Evolutionary conservation across 2,329 filamentous ascomycete genomes (phyloP).

Genomic region (Rhynchosporium agropyri): DNA sequence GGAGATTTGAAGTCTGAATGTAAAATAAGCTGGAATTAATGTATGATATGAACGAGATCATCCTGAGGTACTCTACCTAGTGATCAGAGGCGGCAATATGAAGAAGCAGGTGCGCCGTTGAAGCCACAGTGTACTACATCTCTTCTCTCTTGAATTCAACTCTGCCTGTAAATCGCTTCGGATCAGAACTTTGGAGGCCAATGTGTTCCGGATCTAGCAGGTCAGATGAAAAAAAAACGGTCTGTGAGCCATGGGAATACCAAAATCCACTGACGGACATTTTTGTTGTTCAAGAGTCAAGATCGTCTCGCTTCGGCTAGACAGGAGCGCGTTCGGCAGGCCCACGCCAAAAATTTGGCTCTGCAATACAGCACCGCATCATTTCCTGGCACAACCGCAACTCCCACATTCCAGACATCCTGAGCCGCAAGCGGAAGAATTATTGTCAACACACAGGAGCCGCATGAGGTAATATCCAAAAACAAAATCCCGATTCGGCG

Average conservation of each 20-base stretch:
- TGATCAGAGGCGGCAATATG: not conserved
- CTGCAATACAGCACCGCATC: not conserved
- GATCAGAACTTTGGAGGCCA: too few species aligned
- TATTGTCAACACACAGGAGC: not conserved
- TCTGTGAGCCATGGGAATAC: not conserved
- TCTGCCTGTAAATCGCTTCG: too few species aligned
- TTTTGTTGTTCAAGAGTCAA: constrained; percentile 12
- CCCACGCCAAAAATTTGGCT: constrained; percentile 14
- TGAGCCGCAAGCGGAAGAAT: not conserved
- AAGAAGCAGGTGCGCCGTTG: not conserved
- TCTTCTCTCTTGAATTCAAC: too few species aligned
- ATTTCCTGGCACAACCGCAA: constrained; percentile 8
- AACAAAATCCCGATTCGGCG: not conserved
- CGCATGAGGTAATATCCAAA: not conserved
- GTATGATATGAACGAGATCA: constrained; percentile 1
- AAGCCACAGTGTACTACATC: too few species aligned
- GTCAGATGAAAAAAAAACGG: not conserved
- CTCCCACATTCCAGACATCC: not conserved
- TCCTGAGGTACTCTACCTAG: not conserved
- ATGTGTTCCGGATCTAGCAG: too few species aligned
- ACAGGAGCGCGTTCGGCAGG: not conserved
- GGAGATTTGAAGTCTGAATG: not conserved
- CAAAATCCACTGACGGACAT: not conserved
- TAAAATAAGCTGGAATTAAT: not conserved
- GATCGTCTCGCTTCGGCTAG: constrained; percentile 17